Evolutionary conservation across 192 early-diverging fungal genomes (phyloP), one percentile per base, ranked within the genome.

Genomic region (Coemansia reversa): DNA sequence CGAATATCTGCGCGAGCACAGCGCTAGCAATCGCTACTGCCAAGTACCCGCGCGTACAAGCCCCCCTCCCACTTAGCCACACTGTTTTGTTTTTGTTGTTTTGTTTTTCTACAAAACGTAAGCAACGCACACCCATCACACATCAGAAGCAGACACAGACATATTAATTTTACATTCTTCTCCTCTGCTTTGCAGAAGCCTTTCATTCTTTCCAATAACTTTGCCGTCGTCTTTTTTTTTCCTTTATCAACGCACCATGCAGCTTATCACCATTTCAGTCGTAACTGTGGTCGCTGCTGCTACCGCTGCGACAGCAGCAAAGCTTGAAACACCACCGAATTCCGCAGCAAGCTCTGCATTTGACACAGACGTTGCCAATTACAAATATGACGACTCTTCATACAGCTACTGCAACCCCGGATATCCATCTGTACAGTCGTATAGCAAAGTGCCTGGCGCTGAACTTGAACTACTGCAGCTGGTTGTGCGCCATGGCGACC

Each of bases 1-100:
- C 52, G 86, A 91, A 51, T 96, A 96, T 62, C 75, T 96, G 56
- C 88, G 91, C 51, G 94, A 94, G 63, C 91, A 94, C 75, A 78
- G 85, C 6, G 81, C 90, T 30, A 90, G 94, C 51, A 96, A 96
- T 65, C 70, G 86, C 12, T 85, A 74, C 51, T 70, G 67, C 28
- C 23, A 45, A 20, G 56, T 66, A 0, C 18, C 67, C 3, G 39
- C 24, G 32, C 51, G 50, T 16, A 0, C 20, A 27, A 63, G 30
- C 52, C 50, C 62, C 7, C 32, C 24, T 39, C 50, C 35, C 52
- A 24, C 62, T 5, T 63, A 47, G 20, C 7, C 27, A 20, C 25
- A 29, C 18, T 4, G 9, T 5, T 23, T 32, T 42, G 33, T 23
- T 35, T 23, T 27, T 52, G 51, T 27, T 52, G 20, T 22, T 52